phyloP scores from a whole-genome alignment of 169 alveolate genomes.

The Nephromyces sp. region DNA sequence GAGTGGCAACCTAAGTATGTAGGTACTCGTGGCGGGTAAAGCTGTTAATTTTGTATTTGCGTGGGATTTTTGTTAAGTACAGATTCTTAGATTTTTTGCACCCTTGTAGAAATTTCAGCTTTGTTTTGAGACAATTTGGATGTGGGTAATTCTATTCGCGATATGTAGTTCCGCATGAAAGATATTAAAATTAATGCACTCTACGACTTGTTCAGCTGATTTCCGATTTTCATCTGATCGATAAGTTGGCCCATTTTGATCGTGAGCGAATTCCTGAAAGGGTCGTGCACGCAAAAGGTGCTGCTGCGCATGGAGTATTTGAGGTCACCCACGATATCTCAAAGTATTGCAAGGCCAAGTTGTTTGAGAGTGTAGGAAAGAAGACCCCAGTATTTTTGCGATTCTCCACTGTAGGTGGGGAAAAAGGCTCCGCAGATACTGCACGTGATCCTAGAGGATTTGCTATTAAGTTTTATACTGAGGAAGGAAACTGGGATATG shows the following conservation, averaged over 20 bases:
- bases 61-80: too few species aligned
- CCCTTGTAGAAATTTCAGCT: too few species aligned
- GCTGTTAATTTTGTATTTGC: too few species aligned
- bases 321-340: slow-evolving; percentile 64
- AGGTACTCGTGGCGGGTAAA: too few species aligned
- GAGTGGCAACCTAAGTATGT: too few species aligned
- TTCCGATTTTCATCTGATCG: slow-evolving; percentile 55
- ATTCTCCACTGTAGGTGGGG: slow-evolving; percentile 67
- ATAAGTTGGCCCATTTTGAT: slow-evolving; percentile 66
- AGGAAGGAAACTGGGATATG: slow-evolving; percentile 71
- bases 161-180: too few species aligned
- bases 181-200: too few species aligned
- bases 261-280: slow-evolving; percentile 69
- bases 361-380: slow-evolving; percentile 52
- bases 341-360: slow-evolving; percentile 59
- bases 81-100: too few species aligned
- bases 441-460: slow-evolving; percentile 69
- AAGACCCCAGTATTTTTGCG: slow-evolving; percentile 62
- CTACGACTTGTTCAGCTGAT: slow-evolving; percentile 22
- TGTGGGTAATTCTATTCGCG: too few species aligned
- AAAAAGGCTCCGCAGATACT: slow-evolving; percentile 64
- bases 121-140: too few species aligned
- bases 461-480: slow-evolving; percentile 68
- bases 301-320: slow-evolving; percentile 70
- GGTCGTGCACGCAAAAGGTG: slow-evolving; percentile 73